phyloP scores from a whole-genome alignment of 306 rosid species.

The Prinsepia uniflora region DNA sequence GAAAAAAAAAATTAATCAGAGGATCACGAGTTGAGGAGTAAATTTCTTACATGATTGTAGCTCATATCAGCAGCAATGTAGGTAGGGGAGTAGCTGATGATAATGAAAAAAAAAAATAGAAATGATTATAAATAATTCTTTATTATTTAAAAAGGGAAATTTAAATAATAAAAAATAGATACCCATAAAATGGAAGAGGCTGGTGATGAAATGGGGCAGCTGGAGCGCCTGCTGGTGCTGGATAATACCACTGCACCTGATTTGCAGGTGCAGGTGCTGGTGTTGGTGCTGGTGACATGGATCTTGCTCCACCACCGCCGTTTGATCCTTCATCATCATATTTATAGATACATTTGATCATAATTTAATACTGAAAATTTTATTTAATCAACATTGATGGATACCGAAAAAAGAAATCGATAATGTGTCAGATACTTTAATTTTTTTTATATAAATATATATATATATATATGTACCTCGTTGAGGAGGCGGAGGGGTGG shows the following conservation, averaged over 20 bases:
- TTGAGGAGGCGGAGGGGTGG: slow-evolving; percentile 47
- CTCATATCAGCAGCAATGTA: slow-evolving; percentile 56
- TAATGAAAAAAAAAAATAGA: background rate
- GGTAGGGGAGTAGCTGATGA: slow-evolving; percentile 55
- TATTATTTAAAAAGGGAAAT: no score
- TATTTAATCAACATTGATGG: no score
- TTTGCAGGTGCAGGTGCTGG: slow-evolving; percentile 33
- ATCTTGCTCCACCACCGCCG: slow-evolving; percentile 48
- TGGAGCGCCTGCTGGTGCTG: slow-evolving; percentile 58
- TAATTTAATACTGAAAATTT: no score
- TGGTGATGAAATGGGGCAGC: slow-evolving; percentile 48
- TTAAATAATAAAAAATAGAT: no score
- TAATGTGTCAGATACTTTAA: background rate
- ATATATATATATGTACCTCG: slow-evolving; percentile 30
- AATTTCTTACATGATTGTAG: slow-evolving; percentile 53
- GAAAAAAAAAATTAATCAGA: background rate
- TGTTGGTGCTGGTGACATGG: slow-evolving; percentile 26
- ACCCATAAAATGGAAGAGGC: slow-evolving; percentile 69
- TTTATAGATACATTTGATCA: background rate
- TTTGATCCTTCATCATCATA: slow-evolving; percentile 35
- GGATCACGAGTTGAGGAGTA: background rate
- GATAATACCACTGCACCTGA: slow-evolving; percentile 72
- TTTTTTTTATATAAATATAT: no score
- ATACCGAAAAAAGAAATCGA: background rate
- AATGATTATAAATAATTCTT: background rate